Base-by-base conservation (phyloP, 352 stramenopile species). In the Pythium graminicola region DNA sequence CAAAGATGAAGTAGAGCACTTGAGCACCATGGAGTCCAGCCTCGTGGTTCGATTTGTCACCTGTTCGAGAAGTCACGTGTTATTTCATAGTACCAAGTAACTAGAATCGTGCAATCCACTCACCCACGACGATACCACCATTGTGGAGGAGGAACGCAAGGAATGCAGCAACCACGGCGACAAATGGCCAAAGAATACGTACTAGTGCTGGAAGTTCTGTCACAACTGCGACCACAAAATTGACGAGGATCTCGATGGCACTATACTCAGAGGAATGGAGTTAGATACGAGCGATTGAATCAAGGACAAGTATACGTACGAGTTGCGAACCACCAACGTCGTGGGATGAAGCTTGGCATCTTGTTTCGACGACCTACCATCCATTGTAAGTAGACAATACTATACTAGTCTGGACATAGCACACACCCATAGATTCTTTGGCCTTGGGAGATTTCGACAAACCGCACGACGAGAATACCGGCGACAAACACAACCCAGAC, bases 401-500 rank as follows among this genome's bases (percentile, higher is more conserved):
- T 42, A 7, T 42, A 16, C 39, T 24, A 22, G 19, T 26, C 4
- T 8, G 39, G 39, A 9, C 6, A 24, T 3, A 32, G 19, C 19
- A 27, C 54, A 14, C 54, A 93, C 82, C 80, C 80, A 56, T 92
- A 92, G 45, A 93, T 85, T 38, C 63, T 71, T 19, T 69, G 77
- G 8, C 65, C 63, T 33, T 92, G 78, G 11, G 67, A 76, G n/a
- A 76, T 45, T 54, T 93, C 83, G 0, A 85, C 67, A 27, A 63
- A 84, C 10, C 77, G 73, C 40, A 93, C 81, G 20, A 92, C 65
- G 10, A 88, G 44, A 0, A 70, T 81, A 9, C 84, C 86, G 8
- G 88, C 69, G 3, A 92, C 79, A 62, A 97, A 96, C 1, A 81
- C 49, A 0, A 96, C 82, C 89, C 89, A 97, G 3, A 96, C 54